Percentiles rank a stretch among this genome's conserved stretches.
Evolutionary conservation across 2,329 filamentous ascomycete genomes (phyloP).

Genomic region (Cordyceps javanica): DNA sequence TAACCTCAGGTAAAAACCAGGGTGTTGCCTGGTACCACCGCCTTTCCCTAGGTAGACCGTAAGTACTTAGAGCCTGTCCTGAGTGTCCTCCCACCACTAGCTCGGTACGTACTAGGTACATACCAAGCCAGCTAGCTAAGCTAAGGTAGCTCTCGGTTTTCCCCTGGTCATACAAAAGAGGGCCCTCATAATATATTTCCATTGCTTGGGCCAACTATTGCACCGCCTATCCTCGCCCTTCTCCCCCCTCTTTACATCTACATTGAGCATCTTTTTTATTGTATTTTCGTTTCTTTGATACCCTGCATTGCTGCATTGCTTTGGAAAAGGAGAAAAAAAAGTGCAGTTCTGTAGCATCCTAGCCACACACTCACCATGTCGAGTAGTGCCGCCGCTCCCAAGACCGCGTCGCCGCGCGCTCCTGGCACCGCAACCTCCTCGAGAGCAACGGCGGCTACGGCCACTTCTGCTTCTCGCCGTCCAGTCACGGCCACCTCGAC

Average conservation of each 20-base stretch:
- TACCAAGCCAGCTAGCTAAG: too few species aligned
- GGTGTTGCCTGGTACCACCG: too few species aligned
- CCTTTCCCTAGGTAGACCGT: too few species aligned
- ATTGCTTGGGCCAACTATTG: background rate
- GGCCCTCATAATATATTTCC: constrained; percentile 10
- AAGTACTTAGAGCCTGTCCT: too few species aligned
- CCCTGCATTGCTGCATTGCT: background rate
- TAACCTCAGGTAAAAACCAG: too few species aligned
- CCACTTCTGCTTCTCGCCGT: constrained; percentile 25
- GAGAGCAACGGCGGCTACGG: constrained; percentile 8
- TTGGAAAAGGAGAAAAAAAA: background rate
- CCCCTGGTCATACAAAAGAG: constrained; percentile 4
- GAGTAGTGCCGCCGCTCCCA: constrained; percentile 16
- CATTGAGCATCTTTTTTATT: constrained; percentile 3
- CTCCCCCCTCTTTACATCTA: constrained; percentile 10
- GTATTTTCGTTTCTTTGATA: constrained; percentile 1
- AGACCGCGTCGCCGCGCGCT: constrained; percentile 29
- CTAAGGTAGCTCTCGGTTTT: background rate
- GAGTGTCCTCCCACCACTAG: too few species aligned
- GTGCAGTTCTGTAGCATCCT: constrained; percentile 1
- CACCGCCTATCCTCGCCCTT: background rate
- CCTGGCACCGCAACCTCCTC: constrained; percentile 24
- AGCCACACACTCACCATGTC: constrained; percentile 9
- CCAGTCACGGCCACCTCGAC: constrained; percentile 26
- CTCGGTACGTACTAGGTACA: too few species aligned